Conservation (phyloP, 2,329 filamentous ascomycete species). For the Hypoxylon sp. region DNA sequence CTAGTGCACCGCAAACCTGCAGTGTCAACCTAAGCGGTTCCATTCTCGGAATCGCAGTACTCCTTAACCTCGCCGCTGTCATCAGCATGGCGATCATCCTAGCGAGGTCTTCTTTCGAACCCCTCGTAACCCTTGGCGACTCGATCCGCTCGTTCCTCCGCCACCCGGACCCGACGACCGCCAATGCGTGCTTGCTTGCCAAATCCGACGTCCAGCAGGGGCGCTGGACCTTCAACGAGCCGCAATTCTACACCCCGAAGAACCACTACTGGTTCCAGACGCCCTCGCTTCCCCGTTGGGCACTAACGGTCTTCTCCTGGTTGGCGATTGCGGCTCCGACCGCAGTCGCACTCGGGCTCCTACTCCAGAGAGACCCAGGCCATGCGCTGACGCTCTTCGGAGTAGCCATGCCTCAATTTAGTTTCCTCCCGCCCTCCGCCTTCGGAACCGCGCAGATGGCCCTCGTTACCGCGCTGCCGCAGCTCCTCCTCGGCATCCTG, state of each 20-base stretch:
- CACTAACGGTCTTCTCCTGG: slow-evolving; percentile 52
- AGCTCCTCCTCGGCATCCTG: slow-evolving; percentile 57
- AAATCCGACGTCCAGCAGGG: slow-evolving; percentile 56
- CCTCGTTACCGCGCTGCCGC: slow-evolving; percentile 57
- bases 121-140: slow-evolving; percentile 47
- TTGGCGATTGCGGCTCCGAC: slow-evolving; percentile 49
- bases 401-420: slow-evolving; percentile 47
- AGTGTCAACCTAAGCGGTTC: slow-evolving; percentile 54
- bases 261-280: slow-evolving; percentile 57
- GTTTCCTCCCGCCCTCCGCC: slow-evolving; percentile 43
- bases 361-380: slow-evolving; percentile 36
- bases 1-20: slow-evolving; percentile 46
- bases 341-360: slow-evolving; percentile 50
- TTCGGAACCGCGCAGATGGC: slow-evolving; percentile 40
- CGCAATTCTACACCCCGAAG: slow-evolving; percentile 53
- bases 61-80: slow-evolving; percentile 43
- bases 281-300: slow-evolving; percentile 55
- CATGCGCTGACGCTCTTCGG: slow-evolving; percentile 51
- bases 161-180: slow-evolving; percentile 43
- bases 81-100: slow-evolving; percentile 43
- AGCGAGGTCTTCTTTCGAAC: slow-evolving; percentile 40
- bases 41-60: slow-evolving; percentile 51
- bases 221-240: slow-evolving; percentile 54
- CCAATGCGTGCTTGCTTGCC: slow-evolving; percentile 55
- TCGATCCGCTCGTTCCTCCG: slow-evolving; percentile 46